A percentile compares a stretch with the other conserved stretches of the same genome.
Evolutionary conservation across 257 asterid genomes (phyloP).

Genomic region (Vinca minor): DNA sequence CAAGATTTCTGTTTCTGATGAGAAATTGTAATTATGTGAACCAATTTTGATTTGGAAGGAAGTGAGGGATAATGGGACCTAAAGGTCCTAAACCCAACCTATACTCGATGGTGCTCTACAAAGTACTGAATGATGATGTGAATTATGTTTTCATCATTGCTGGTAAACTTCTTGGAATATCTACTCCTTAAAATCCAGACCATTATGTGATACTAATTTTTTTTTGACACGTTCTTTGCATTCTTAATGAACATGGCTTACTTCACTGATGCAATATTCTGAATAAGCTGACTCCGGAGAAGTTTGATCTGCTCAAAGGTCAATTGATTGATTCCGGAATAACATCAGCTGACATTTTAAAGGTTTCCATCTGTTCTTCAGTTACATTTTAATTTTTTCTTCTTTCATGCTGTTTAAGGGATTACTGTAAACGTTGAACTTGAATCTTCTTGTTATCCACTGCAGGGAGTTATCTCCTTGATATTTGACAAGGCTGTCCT

Average conservation of each 20-base stretch:
- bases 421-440: background rate
- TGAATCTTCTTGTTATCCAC: background rate
- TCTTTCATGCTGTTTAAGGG: background rate
- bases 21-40: background rate
- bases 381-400: too few species aligned
- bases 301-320: constrained; percentile 87
- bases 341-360: constrained; percentile 80
- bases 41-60: background rate
- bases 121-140: background rate
- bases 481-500: constrained; percentile 93
- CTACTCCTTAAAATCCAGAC: background rate
- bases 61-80: background rate
- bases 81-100: background rate
- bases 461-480: constrained; percentile 82
- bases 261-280: constrained; percentile 50
- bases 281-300: constrained; percentile 97
- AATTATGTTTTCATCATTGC: background rate
- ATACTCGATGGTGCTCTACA: background rate
- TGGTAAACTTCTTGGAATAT: background rate
- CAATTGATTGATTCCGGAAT: constrained; percentile 95
- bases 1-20: background rate
- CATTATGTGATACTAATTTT: background rate
- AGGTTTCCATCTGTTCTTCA: constrained; percentile 33
- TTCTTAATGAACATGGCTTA: constrained; percentile 4
- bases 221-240: too few species aligned